Evolutionary conservation across 2,329 filamentous ascomycete genomes (phyloP), one percentile per base, ranked within the genome.

Genomic region (Hortaea sp.): DNA sequence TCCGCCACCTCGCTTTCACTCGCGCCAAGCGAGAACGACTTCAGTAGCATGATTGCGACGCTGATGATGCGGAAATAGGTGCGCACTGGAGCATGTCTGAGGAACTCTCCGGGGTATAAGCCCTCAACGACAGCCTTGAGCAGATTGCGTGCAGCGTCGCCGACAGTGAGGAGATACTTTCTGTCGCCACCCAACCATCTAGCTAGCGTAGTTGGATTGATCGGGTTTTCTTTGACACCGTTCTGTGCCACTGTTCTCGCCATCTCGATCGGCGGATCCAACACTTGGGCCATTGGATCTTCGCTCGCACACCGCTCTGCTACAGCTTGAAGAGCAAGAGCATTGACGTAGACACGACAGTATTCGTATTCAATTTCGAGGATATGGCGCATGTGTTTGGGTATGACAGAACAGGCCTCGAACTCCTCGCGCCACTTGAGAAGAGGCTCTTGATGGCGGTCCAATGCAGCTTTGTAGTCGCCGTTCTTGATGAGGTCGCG

Each of bases 281-380:
- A 43, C n/a, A 54, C 52, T 30, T 56, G 52, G 9, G 35, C 12
- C n/a, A 53, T 66, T 7, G 67, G 67, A 60, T 82, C 81, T 53
- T 89, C 84, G 50, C 77, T 88, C 5, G 88, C 90, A 67, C 87
- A 95, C 49, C 89, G 80, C 66, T 95, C 90, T 5, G 97, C 88
- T 3, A 97, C 88, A 20, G 92, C 92, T 67, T 98, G 92, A 1
- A 98, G 72, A 2, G 89, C 89, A 1, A 98, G 74, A 1, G 89
- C 95, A 64, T 97, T 95, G 69, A 95, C 78, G 62, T 97, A 97
- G 43, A 95, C 85, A 58, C 90, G 80, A 28, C 90, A 88, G 62
- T 95, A 95, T 60, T 97, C 88, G 60, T 92, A 95, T 69, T 98
- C 92, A 54, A 97, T 95, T 6, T 81, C 84, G 29, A 98, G 73